These are phyloP conservation scores for Strobilomyces confusus DNA, from an alignment of 768 basidiomycete species.

Conservation along the genomic window DNA sequence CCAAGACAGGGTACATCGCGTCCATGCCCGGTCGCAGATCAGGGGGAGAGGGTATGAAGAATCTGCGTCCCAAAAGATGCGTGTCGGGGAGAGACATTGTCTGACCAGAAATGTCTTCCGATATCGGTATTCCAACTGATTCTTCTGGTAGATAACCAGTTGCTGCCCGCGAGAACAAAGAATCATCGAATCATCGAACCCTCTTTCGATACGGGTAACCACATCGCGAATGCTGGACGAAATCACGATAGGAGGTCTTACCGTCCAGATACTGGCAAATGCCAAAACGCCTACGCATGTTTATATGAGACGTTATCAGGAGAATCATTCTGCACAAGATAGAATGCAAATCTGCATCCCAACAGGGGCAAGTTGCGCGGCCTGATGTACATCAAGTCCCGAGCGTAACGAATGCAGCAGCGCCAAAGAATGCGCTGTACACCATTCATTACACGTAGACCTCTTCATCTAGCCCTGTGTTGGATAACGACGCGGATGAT, in stretches of 20 bases:
- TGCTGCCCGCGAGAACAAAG: background rate
- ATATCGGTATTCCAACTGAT: background rate
- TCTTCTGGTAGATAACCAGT: background rate
- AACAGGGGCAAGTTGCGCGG: background rate
- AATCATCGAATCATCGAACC: background rate
- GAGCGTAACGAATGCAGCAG: background rate
- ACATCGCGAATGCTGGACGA: background rate
- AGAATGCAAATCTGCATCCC: background rate
- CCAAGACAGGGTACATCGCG: background rate
- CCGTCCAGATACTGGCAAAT: background rate
- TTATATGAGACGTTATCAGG: background rate
- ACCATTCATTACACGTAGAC: constrained; percentile 1
- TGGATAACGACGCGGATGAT: background rate
- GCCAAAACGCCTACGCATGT: background rate
- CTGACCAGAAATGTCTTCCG: background rate
- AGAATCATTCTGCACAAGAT: constrained; percentile 4
- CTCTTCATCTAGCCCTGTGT: background rate
- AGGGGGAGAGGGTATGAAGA: background rate
- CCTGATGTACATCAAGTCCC: background rate
- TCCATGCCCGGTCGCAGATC: constrained; percentile 6
- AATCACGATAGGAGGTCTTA: background rate
- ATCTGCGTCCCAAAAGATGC: background rate
- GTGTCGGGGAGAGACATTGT: background rate
- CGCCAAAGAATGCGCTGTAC: background rate
- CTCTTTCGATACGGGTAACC: background rate